These are phyloP conservation scores for Cryptococcus depauperatus DNA, from an alignment of 1,284 basidiomycete genomes.

Conservation along the genomic window DNA sequence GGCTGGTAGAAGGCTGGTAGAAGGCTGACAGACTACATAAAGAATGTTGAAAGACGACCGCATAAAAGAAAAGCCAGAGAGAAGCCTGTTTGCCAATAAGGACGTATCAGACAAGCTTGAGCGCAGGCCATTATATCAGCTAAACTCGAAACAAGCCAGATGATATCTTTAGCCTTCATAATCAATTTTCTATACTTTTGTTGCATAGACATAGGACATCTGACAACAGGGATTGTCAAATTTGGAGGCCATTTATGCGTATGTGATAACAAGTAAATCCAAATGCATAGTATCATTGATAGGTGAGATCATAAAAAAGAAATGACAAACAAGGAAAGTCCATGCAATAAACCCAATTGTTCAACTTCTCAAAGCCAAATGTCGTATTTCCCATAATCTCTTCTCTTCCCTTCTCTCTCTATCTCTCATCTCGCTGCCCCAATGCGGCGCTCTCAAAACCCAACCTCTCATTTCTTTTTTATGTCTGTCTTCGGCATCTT, in stretches of 20 bases:
- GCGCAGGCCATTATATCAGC: conserved; percentile 3
- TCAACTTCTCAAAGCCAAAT: conserved; percentile 28
- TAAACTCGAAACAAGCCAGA: neutral
- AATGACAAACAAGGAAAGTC: neutral
- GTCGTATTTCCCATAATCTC: conserved; percentile 42
- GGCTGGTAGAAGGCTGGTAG: too few species aligned
- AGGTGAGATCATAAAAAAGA: neutral
- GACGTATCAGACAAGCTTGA: conserved; percentile 42
- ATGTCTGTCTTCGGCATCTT: conserved; percentile 69
- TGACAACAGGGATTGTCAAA: neutral
- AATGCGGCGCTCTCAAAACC: conserved; percentile 35
- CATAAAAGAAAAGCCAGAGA: conserved; percentile 49
- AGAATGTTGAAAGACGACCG: conserved; percentile 68
- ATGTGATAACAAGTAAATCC: neutral
- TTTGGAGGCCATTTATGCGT: neutral
- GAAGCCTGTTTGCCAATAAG: conserved; percentile 49
- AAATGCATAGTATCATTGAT: too few species aligned
- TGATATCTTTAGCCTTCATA: neutral
- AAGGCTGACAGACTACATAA: conserved; percentile 1
- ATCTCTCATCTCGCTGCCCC: conserved; percentile 19
- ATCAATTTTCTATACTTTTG: too few species aligned
- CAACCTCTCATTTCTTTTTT: conserved; percentile 72
- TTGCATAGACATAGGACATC: too few species aligned
- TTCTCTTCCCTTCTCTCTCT: conserved; percentile 35
- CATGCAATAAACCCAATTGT: neutral